Evolutionary conservation across 2,329 filamentous ascomycete genomes (phyloP), one percentile per base, ranked within the genome.

Genomic region (Simplicillium sp.): DNA sequence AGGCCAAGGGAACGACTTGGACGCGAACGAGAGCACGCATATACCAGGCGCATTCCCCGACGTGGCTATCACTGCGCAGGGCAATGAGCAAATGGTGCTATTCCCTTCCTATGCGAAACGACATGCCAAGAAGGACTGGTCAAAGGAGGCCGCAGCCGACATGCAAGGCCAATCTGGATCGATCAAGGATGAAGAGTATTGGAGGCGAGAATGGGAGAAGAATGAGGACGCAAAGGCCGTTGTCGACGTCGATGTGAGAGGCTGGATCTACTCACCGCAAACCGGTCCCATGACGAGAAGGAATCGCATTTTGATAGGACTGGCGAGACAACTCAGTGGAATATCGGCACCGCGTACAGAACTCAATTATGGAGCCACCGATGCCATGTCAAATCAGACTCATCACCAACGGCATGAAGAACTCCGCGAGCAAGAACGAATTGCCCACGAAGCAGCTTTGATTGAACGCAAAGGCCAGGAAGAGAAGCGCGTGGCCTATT

Each of bases 241-340:
- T 4, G 85, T 96, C 1, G 90, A 97, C 55, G 87, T 97, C 6
- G 90, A 98, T 58, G 87, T 98, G 17, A 76, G 90, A 50, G 92
- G 92, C 12, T 98, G 94, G 92, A 77, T 97, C 39, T 98, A 95
- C 60, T 79, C 80, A 32, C 90, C 90, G 14, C 86, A 90, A 53
- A 75, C 73, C 49, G 88, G 87, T 0, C 88, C 87, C 4, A 80
- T 96, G 75, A 90, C 78, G 18, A 76, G 89, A 50, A 87, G 87
- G 54, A 94, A 96, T 54, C 77, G 92, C 31, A 70, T 97, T 45
- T 70, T 96, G 52, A 79, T 98, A 40, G 87, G 89, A 1, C 70
- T 97, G 17, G 90, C 90, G 12, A 75, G 89, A 40, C 84, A 92
- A 53, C 66, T 98, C 34, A 94, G 88, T 51, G 92, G 92, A 0